Evolutionary conservation across 176 grass and related monocot genomes (phyloP).

Genomic region (Aegilops sharonensis): DNA sequence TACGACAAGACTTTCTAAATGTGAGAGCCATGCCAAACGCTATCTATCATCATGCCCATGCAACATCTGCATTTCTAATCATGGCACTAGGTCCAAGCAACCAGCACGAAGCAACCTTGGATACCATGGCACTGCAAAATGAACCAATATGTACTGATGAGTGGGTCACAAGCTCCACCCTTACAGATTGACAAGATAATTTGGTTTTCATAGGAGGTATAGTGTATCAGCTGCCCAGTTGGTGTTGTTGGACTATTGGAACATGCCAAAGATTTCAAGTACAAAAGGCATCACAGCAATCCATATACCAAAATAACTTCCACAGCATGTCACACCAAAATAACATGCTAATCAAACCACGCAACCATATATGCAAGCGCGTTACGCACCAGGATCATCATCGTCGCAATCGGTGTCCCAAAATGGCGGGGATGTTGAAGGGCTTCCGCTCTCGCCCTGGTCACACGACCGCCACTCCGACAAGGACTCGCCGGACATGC

Average conservation of each 20-base stretch:
- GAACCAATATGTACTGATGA: not conserved
- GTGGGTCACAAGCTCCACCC: not conserved
- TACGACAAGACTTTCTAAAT: not conserved
- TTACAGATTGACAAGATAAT: conserved; percentile 13
- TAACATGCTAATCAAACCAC: not conserved
- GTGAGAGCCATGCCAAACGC: not conserved
- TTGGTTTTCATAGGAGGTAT: not conserved
- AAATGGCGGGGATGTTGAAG: conserved; percentile 79
- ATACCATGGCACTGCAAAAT: not conserved
- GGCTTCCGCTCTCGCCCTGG: conserved; percentile 71
- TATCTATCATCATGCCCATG: not conserved
- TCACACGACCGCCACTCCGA: conserved; percentile 85
- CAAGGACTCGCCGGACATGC: conserved; percentile 61
- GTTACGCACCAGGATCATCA: conserved; percentile 64
- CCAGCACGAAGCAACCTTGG: not conserved
- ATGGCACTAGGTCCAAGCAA: not conserved
- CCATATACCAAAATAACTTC: conserved; percentile 4
- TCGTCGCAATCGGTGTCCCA: conserved; percentile 73
- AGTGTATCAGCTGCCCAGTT: conserved; percentile 16
- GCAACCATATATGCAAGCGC: not conserved
- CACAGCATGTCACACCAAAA: not conserved
- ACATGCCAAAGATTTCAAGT: conserved; percentile 1
- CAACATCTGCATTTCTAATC: not conserved
- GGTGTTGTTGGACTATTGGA: not conserved
- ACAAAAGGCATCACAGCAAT: not conserved